These are phyloP conservation scores for Podospora pseudopauciseta DNA, from an alignment of 495 filamentous ascomycete genomes.

Conservation along the genomic window DNA sequence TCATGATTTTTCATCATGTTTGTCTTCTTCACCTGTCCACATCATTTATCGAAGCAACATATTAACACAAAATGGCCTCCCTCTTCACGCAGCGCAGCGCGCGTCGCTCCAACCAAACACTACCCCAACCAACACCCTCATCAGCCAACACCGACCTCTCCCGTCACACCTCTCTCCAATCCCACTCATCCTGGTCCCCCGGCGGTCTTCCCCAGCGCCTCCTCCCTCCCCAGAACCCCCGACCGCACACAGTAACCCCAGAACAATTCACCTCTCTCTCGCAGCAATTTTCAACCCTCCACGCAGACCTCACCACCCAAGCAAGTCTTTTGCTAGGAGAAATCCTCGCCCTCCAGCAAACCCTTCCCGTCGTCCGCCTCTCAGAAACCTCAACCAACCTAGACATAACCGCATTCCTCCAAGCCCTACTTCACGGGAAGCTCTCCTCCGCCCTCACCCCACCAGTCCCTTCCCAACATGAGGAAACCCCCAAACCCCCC, in stretches of 20 bases:
- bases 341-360: conserved; percentile 2
- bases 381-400: neutral
- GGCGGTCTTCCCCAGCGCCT: neutral
- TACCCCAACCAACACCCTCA: neutral
- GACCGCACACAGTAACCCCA: neutral
- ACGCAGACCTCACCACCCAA: conserved; percentile 1
- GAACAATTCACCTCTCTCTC: neutral
- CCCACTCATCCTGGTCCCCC: conserved; percentile 1
- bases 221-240: neutral
- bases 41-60: neutral
- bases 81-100: conserved; percentile 1
- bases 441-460: neutral
- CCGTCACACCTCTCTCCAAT: conserved; percentile 7
- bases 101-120: neutral
- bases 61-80: neutral
- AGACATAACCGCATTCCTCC: neutral
- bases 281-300: neutral
- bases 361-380: neutral
- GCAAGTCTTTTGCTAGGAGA: neutral
- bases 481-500: neutral
- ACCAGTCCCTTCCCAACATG: neutral
- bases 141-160: neutral
- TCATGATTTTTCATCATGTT: neutral
- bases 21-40: neutral
- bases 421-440: neutral